Conservation (phyloP, 495 filamentous ascomycete species). For the Daldinia loculata region DNA sequence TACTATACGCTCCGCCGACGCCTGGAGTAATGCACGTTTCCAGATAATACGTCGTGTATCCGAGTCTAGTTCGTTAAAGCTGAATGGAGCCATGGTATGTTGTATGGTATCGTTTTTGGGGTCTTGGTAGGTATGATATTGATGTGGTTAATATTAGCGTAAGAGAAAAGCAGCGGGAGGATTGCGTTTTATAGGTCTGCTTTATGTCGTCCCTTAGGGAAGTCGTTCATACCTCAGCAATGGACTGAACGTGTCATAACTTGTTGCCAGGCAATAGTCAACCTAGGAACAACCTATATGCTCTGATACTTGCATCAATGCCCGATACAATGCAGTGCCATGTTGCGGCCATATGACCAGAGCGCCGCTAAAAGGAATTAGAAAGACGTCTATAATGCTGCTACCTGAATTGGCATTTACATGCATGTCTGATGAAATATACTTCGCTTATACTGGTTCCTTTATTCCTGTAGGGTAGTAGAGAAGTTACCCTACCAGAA, state of each 20-base stretch:
- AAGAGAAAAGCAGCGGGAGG: not conserved
- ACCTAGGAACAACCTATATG: not conserved
- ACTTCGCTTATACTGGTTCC: not conserved
- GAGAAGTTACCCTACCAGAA: too few species aligned
- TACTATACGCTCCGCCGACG: constrained; percentile 13
- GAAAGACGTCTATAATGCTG: not conserved
- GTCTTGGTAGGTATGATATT: not conserved
- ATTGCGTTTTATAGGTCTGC: not conserved
- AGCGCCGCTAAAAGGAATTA: too few species aligned
- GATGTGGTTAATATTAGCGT: not conserved
- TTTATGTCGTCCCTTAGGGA: not conserved
- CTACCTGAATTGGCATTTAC: not conserved
- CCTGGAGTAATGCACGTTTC: constrained; percentile 3
- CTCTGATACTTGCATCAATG: not conserved
- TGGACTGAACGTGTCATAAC: too few species aligned
- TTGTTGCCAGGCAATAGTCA: not conserved
- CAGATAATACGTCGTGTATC: constrained; percentile 16
- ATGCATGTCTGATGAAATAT: not conserved
- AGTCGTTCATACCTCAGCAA: not conserved
- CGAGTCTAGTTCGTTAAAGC: not conserved
- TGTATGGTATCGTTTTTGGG: not conserved
- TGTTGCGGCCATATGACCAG: not conserved
- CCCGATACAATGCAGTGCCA: not conserved
- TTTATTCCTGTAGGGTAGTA: not conserved
- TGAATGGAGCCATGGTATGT: not conserved